Conservation (phyloP, 495 filamentous ascomycete genomes). For the Cladorrhinum samala region DNA sequence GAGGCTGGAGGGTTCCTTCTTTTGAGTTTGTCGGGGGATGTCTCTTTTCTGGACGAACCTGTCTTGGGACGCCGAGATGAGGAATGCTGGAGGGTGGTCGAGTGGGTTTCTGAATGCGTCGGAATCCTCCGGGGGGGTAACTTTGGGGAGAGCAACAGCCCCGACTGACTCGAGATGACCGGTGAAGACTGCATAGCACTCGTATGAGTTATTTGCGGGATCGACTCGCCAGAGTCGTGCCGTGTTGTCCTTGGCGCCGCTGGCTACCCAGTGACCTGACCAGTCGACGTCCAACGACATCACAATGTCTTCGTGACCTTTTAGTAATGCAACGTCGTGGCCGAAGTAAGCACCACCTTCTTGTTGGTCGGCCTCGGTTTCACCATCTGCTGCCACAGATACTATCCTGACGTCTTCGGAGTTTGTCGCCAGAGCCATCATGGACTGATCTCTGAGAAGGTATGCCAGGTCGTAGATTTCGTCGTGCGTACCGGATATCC, state of each 20-base stretch:
- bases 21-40: constrained; percentile 44
- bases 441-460: constrained; percentile 67
- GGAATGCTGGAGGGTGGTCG: constrained; percentile 71
- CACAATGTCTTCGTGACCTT: constrained; percentile 89
- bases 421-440: constrained; percentile 89
- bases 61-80: constrained; percentile 90
- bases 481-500: constrained; percentile 93
- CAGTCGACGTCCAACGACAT: constrained; percentile 92
- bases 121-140: constrained; percentile 56
- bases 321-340: constrained; percentile 75
- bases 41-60: constrained; percentile 91
- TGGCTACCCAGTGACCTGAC: constrained; percentile 95
- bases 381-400: constrained; percentile 42
- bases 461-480: constrained; percentile 93
- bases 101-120: constrained; percentile 60
- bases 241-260: constrained; percentile 93
- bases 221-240: constrained; percentile 89
- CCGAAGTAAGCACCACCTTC: constrained; percentile 63
- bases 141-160: constrained; percentile 77
- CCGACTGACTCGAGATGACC: constrained; percentile 93
- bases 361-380: constrained; percentile 21
- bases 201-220: constrained; percentile 64
- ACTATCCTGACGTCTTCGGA: constrained; percentile 88
- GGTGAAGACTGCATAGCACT: constrained; percentile 71
- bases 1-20: constrained; percentile 52